Evolutionary conservation across 768 basidiomycete genomes (phyloP), one percentile per base, ranked within the genome.

Genomic region (Amanita fuliginea): DNA sequence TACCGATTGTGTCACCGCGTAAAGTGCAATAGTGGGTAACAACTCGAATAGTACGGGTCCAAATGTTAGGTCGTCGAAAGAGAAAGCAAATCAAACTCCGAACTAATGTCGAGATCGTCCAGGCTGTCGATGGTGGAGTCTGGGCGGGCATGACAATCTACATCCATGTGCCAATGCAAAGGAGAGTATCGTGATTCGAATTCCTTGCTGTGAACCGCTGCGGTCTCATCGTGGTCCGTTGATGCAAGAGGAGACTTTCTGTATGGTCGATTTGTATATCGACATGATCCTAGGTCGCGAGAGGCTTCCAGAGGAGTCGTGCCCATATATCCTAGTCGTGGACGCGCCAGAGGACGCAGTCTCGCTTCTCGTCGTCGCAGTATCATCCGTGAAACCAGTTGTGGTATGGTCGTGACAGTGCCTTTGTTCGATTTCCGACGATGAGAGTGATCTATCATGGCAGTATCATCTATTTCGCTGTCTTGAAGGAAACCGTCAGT

Each of bases 351-450:
- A 3, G 49, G 42, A 21, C 32, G 49, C 41, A 26, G 21, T 0
- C 41, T 42, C n/a, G 49, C 22, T 43, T 50, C 49, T 40, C 39
- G 34, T 35, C 1, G 63, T 55, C 49, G 59, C 56, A 47, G 46
- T 43, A 44, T 56, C 55, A 43, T 56, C 22, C 53, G 51, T 14
- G 57, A 56, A 13, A 59, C 57, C 43, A 59, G 47, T 18, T 51
- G 54, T 11, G 52, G 40, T 37, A 59, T 48, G 28, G 42, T 55
- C n/a, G 48, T 55, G n/a, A 52, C 43, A 26, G 46, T 41, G 30
- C 34, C 47, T 44, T 55, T 59, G 13, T 37, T 32, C 11, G 46
- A 42, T 40, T 40, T 48, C 42, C 21, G 26, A 33, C 28, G 39
- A 47, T 47, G 21, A n/a, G 35, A 14, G 11, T 24, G 39, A 16